Percentiles rank a stretch among this genome's conserved stretches.
Conservation (phyloP, 2,329 filamentous ascomycete genomes). For the Cadophora malorum region DNA sequence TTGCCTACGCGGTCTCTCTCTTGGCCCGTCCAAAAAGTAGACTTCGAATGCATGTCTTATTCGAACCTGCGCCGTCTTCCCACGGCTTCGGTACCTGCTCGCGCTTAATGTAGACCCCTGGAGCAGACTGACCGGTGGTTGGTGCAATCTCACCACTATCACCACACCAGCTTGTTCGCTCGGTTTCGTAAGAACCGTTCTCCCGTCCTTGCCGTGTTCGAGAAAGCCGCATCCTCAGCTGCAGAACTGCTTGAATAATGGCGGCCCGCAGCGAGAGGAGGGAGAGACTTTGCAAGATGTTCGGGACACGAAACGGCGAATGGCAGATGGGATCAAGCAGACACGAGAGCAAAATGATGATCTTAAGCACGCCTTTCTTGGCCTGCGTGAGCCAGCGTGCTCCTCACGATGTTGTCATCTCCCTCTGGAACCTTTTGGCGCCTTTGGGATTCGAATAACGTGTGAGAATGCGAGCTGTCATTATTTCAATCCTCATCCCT, state of each 20-base stretch:
- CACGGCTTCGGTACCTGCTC: constrained; percentile 11
- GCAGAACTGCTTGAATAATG: constrained; percentile 15
- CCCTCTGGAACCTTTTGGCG: background rate
- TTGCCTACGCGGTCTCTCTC: background rate
- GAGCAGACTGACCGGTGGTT: constrained; percentile 5
- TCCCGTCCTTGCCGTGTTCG: constrained; percentile 18
- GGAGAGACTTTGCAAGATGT: background rate
- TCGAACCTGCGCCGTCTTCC: constrained; percentile 14
- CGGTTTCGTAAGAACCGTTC: constrained; percentile 6
- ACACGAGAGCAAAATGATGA: background rate
- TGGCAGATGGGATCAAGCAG: constrained; percentile 12
- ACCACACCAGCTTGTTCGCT: background rate
- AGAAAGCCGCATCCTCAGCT: constrained; percentile 16
- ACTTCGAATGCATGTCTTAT: background rate
- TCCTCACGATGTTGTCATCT: constrained; percentile 1
- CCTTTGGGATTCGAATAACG: background rate
- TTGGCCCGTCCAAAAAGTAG: background rate
- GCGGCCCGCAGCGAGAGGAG: constrained; percentile 7
- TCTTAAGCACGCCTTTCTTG: background rate
- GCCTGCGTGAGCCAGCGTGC: background rate
- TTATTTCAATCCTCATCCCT: background rate
- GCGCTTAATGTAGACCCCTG: constrained; percentile 7
- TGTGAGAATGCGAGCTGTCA: constrained; percentile 6
- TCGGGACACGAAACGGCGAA: background rate
- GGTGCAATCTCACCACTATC: background rate